These are phyloP conservation scores for Stagonosporopsis rhizophila DNA, from an alignment of 2,329 filamentous ascomycete species.

Conservation along the genomic window DNA sequence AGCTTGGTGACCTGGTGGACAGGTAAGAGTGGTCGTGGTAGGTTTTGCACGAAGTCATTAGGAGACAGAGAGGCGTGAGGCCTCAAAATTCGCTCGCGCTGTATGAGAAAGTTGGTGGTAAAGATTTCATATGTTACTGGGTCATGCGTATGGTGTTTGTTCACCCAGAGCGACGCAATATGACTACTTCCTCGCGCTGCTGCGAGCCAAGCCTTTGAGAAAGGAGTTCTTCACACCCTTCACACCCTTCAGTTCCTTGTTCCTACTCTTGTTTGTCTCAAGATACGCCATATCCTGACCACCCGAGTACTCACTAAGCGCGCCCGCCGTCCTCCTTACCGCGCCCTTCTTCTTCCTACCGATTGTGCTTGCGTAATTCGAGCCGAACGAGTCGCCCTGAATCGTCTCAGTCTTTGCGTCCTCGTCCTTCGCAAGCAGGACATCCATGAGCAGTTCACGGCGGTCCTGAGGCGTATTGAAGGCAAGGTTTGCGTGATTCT, in stretches of 20 bases:
- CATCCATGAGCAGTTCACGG: constrained; percentile 84
- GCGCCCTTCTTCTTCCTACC: constrained; percentile 65
- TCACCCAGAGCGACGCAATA: background rate
- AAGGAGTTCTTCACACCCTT: constrained; percentile 53
- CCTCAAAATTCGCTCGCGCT: background rate
- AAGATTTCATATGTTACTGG: background rate
- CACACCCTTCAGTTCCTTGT: constrained; percentile 53
- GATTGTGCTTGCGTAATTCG: constrained; percentile 46
- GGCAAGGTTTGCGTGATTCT: constrained; percentile 79
- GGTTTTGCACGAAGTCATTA: no score
- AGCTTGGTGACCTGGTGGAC: no score
- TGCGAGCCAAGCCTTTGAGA: constrained; percentile 52
- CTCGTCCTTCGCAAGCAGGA: constrained; percentile 85
- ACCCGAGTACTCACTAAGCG: constrained; percentile 83
- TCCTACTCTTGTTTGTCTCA: constrained; percentile 56
- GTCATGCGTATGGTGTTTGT: no score
- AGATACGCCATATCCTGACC: constrained; percentile 94
- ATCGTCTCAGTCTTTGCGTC: constrained; percentile 73
- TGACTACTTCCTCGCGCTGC: constrained; percentile 11
- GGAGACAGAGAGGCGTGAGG: no score
- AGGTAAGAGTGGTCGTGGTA: no score
- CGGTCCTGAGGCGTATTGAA: constrained; percentile 82
- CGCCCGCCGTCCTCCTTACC: constrained; percentile 81
- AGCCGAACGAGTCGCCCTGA: constrained; percentile 70
- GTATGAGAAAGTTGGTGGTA: background rate